Evolutionary conservation across 768 basidiomycete species (phyloP), one percentile per base, ranked within the genome.

Genomic region (Leucocoprinus leucothites): DNA sequence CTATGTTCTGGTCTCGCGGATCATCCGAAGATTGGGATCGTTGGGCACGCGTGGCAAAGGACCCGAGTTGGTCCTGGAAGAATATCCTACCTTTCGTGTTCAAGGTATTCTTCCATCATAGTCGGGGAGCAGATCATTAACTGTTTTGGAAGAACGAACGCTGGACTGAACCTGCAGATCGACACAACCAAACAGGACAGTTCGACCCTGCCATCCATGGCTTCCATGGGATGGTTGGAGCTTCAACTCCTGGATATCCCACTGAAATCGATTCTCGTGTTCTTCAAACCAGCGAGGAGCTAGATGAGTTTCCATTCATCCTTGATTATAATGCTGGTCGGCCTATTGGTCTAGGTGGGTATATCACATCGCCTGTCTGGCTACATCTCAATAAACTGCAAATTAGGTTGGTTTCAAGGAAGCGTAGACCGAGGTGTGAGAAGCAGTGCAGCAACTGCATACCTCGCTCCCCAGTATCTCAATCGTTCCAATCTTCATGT

Each of bases 21-120:
- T 63, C 69, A 4, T 56, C 48, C 3, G 72, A 72, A 5, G 82
- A 84, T 58, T 86, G 75, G 56, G 76, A 85, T 58, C 75, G 81
- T 53, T 82, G 76, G 66, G 81, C 78, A 0, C 35, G 60, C 1
- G 63, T 78, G 14, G 65, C 72, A 8, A 79, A 75, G 3, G 79
- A 82, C 28, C 53, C 68, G 6, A 71, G 71, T 9, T 86, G 84
- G 84, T 62, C 63, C 3, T 72, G 70, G 70, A 50, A 60, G 6
- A 61, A 59, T 8, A 53, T 74, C 14, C 58, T 67, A n/a, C 61
- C 59, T 41, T 70, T 68, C 48, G 58, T 67, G 40, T 34, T 48
- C 1, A 70, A 67, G 64, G 71, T 67, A 43, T 13, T 6, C 7
- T 14, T 2, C 13, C 19, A 25, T 42, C n/a, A 18, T 21, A 14